Conservation (phyloP, 2,329 filamentous ascomycete genomes). For the Lachnellula cervina region DNA sequence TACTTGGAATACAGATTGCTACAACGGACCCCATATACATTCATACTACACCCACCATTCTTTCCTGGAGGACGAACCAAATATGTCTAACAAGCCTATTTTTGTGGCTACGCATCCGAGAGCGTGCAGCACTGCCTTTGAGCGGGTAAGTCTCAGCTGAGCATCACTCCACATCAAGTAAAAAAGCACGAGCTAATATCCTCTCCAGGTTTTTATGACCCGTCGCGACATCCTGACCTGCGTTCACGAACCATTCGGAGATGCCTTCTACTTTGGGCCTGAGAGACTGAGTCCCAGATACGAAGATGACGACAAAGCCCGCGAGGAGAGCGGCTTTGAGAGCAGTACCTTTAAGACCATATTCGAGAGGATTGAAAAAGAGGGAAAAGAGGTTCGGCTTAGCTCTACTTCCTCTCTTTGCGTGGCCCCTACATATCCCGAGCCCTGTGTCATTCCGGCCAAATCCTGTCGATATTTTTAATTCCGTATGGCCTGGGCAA, state of each 20-base stretch:
- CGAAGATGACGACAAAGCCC: constrained; percentile 56
- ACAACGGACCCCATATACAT: background rate
- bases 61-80: constrained; percentile 19
- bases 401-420: constrained; percentile 8
- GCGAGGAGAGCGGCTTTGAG: constrained; percentile 59
- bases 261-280: constrained; percentile 93
- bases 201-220: constrained; percentile 88
- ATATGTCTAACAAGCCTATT: constrained; percentile 74
- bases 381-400: constrained; percentile 55
- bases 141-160: constrained; percentile 57
- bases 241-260: constrained; percentile 93
- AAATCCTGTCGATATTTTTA: background rate
- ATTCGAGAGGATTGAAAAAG: constrained; percentile 67
- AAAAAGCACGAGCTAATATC: constrained; percentile 7
- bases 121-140: constrained; percentile 95
- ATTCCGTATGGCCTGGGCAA: background rate
- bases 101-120: constrained; percentile 92
- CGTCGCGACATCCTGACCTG: constrained; percentile 74
- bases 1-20: constrained; percentile 29
- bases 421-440: background rate
- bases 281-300: constrained; percentile 80
- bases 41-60: background rate
- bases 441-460: background rate
- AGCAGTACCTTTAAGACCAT: constrained; percentile 71
- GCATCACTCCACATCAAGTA: background rate